Conservation (phyloP, 805 yeast genomes). For the Grigorovia jiainica region DNA sequence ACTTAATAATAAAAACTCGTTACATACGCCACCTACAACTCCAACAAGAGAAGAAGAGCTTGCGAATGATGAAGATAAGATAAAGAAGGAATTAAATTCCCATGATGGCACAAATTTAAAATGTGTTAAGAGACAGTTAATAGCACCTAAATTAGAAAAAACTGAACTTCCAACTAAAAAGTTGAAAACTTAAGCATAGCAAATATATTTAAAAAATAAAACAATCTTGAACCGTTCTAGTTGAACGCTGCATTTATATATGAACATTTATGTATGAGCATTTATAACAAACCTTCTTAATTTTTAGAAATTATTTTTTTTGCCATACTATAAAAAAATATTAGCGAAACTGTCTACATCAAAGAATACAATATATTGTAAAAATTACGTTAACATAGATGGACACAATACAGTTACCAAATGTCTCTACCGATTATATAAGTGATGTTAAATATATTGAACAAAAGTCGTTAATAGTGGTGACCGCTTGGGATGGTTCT, state of each 20-base stretch:
- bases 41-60: constrained; percentile 13
- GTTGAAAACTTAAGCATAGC: neutral
- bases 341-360: constrained; percentile 2
- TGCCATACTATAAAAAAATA: too few relatives aligned
- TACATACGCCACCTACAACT: constrained; percentile 27
- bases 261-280: neutral
- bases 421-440: constrained; percentile 19
- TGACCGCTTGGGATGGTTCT: constrained; percentile 51
- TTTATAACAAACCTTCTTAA: too few relatives aligned
- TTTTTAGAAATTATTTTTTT: too few relatives aligned
- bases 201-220: too few relatives aligned
- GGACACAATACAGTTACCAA: constrained; percentile 5
- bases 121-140: constrained; percentile 9
- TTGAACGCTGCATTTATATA: neutral
- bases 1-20: constrained; percentile 1
- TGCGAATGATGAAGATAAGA: neutral
- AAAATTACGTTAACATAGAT: too few relatives aligned
- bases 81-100: too few relatives aligned
- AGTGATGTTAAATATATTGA: constrained; percentile 19
- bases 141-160: constrained; percentile 2
- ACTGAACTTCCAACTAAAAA: neutral
- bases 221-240: neutral
- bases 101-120: constrained; percentile 2
- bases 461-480: constrained; percentile 32
- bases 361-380: too few relatives aligned